A percentile compares a stretch with the other conserved stretches of the same genome.
phyloP scores from a whole-genome alignment of 164 flowering plant genomes.

The Kingdonia uniflora region DNA sequence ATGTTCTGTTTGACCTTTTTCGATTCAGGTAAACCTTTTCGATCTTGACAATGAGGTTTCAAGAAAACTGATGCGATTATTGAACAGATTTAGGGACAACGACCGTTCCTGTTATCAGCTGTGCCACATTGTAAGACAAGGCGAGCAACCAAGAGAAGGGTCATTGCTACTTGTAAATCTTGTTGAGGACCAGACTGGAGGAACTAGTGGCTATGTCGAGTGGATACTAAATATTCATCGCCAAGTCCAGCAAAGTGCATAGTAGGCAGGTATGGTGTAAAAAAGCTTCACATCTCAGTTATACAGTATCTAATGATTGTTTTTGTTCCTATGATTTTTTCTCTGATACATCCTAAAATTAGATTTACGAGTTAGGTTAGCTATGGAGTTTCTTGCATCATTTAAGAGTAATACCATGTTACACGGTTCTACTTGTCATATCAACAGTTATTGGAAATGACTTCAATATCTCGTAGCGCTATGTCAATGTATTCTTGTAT shows the following conservation, averaged over 20 bases:
- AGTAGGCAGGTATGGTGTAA: slow-evolving; percentile 19
- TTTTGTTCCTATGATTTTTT: too few species aligned
- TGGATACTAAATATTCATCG: slow-evolving; percentile 78
- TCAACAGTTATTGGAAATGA: too few species aligned
- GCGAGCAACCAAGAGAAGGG: slow-evolving; percentile 92
- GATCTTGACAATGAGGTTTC: slow-evolving; percentile 67
- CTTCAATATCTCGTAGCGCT: too few species aligned
- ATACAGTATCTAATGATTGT: too few species aligned
- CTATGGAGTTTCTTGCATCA: too few species aligned
- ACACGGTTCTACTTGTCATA: too few species aligned
- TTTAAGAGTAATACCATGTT: too few species aligned
- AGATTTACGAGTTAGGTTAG: too few species aligned
- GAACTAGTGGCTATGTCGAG: slow-evolving; percentile 65
- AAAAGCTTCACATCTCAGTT: too few species aligned
- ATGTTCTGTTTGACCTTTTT: background rate
- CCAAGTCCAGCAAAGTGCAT: slow-evolving; percentile 78
- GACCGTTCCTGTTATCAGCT: slow-evolving; percentile 67
- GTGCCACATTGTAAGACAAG: slow-evolving; percentile 82
- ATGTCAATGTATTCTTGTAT: too few species aligned
- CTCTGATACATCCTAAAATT: too few species aligned
- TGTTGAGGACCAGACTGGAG: slow-evolving; percentile 75
- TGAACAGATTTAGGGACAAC: slow-evolving; percentile 45
- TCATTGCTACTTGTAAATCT: slow-evolving; percentile 68
- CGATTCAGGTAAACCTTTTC: slow-evolving; percentile 38
- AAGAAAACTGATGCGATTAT: slow-evolving; percentile 41